Percentiles rank a stretch among this genome's conserved stretches.
These are phyloP conservation scores for Calocybe cyanea DNA, from an alignment of 768 basidiomycete genomes.

Conservation along the genomic window DNA sequence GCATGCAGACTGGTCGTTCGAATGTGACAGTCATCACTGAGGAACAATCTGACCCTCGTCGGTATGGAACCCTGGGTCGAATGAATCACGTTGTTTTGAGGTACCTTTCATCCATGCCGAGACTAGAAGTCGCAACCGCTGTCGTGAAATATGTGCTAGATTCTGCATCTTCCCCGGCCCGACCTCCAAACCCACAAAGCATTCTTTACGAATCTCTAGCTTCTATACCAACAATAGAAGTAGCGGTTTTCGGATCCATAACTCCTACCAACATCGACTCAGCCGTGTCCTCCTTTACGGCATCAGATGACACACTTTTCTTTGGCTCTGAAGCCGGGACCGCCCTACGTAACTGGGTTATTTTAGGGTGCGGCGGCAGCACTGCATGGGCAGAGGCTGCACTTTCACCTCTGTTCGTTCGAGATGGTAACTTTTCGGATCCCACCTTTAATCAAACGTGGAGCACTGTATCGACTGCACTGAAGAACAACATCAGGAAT, in stretches of 20 bases:
- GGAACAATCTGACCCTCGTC: conserved; percentile 40
- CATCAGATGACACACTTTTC: conserved; percentile 46
- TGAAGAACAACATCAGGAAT: conserved; percentile 24
- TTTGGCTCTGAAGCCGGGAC: conserved; percentile 53
- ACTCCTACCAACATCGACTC: conserved; percentile 42
- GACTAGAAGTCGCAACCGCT: conserved; percentile 39
- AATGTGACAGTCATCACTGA: conserved; percentile 25
- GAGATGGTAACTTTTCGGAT: conserved; percentile 44
- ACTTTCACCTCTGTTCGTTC: conserved; percentile 45
- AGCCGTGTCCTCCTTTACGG: conserved; percentile 48
- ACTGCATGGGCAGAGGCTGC: conserved; percentile 54
- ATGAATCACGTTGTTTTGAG: conserved; percentile 55
- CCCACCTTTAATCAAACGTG: conserved; percentile 45
- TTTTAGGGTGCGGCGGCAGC: conserved; percentile 31
- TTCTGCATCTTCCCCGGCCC: conserved; percentile 24
- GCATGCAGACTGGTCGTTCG: conserved; percentile 38
- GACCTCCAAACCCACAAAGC: conserved; percentile 39
- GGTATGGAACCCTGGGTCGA: conserved; percentile 51
- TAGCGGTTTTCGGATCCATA: conserved; percentile 61
- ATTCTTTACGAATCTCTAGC: conserved; percentile 37
- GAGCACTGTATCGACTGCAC: conserved; percentile 37
- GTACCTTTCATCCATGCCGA: conserved; percentile 50
- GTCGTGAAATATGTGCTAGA: conserved; percentile 46
- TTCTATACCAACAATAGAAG: conserved; percentile 51
- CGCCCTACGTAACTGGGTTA: conserved; percentile 52